phyloP scores from a whole-genome alignment of 768 basidiomycete species.

The Goffeauzyma gilvescens region DNA sequence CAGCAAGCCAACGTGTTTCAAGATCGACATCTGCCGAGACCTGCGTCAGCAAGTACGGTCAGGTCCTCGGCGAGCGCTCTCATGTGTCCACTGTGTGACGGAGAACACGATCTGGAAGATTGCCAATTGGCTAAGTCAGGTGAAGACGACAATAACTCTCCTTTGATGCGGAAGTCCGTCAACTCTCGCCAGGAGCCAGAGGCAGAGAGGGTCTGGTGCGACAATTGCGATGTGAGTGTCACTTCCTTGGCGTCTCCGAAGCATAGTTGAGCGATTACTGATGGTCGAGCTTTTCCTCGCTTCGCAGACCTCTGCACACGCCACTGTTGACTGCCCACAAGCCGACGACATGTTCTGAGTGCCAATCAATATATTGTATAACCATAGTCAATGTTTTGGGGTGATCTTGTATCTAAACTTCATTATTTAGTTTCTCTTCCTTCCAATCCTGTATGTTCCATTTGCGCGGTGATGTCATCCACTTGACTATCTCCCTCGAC shows the following conservation, averaged over 20 bases:
- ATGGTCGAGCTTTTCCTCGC: not conserved
- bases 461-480: no score
- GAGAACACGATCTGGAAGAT: slow-evolving; percentile 24
- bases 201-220: slow-evolving; percentile 17
- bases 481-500: no score
- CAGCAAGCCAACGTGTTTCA: not conserved
- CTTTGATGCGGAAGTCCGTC: not conserved
- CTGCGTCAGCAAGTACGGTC: slow-evolving; percentile 1
- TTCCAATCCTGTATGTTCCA: no score
- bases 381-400: no score
- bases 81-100: slow-evolving; percentile 26
- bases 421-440: no score
- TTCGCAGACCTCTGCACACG: not conserved
- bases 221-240: slow-evolving; percentile 29
- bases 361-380: no score
- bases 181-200: not conserved
- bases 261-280: not conserved
- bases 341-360: slow-evolving; percentile 1
- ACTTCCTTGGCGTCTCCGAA: not conserved
- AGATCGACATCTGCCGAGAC: not conserved
- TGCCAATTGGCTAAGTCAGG: slow-evolving; percentile 25
- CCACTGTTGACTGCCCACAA: not conserved
- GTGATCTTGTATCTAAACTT: no score
- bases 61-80: slow-evolving; percentile 9
- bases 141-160: slow-evolving; percentile 7